Percentiles rank a stretch among this genome's conserved stretches.
Evolutionary conservation across 345 rosid genomes (phyloP).

Genomic region (Hypericum perforatum): DNA sequence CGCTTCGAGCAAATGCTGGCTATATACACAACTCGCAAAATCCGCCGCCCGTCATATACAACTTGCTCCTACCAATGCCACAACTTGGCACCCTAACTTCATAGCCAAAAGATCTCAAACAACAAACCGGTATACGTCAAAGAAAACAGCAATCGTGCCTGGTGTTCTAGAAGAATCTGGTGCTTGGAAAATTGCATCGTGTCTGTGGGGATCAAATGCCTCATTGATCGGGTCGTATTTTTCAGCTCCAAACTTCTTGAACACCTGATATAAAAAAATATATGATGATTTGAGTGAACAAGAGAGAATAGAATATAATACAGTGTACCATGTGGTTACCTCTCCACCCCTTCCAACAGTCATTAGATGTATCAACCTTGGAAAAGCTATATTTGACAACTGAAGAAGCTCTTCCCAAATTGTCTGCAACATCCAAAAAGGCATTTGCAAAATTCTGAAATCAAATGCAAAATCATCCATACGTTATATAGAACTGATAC

Average conservation of each 20-base stretch:
- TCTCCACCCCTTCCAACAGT: conserved; percentile 94
- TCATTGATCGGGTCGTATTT: conserved; percentile 64
- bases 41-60: too few species aligned
- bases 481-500: background rate
- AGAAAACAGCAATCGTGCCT: conserved; percentile 69
- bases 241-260: conserved; percentile 63
- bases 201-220: conserved; percentile 85
- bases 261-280: too few species aligned
- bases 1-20: too few species aligned
- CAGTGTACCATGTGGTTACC: conserved; percentile 27
- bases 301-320: too few species aligned
- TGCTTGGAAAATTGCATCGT: conserved; percentile 68
- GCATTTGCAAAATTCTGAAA: conserved; percentile 71
- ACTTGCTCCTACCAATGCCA: too few species aligned
- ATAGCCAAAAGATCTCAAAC: too few species aligned
- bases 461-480: conserved; percentile 6
- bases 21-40: too few species aligned
- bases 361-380: conserved; percentile 54
- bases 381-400: conserved; percentile 71
- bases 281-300: too few species aligned
- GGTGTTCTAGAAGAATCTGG: conserved; percentile 77
- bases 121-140: conserved; percentile 8
- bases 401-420: conserved; percentile 82
- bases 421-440: conserved; percentile 85
- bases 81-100: too few species aligned